Evolutionary conservation across 2,329 filamentous ascomycete genomes (phyloP).

Genomic region (Diaporthe batatas): DNA sequence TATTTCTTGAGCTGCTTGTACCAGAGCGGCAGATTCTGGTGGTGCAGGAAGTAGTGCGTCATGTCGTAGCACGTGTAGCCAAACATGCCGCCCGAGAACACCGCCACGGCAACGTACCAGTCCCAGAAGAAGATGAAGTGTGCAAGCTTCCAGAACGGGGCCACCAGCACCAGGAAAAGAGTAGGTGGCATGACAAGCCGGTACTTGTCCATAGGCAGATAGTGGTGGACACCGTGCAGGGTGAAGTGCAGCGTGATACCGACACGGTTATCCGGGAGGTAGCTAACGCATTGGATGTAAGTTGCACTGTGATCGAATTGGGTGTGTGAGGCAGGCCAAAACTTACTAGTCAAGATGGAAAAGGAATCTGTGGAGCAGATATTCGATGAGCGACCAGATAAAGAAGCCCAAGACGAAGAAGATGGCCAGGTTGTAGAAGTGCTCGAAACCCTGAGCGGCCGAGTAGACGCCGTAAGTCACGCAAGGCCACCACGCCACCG

Average conservation of each 20-base stretch:
- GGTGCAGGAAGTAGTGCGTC: conserved; percentile 99
- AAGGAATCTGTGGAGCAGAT: conserved; percentile 86
- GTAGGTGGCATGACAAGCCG: conserved; percentile 97
- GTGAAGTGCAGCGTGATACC: conserved; percentile 90
- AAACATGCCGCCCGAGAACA: conserved; percentile 92
- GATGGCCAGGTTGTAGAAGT: conserved; percentile 59
- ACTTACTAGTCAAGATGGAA: conserved; percentile 94
- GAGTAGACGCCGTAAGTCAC: conserved; percentile 79
- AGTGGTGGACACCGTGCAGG: conserved; percentile 97
- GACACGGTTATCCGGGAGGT: conserved; percentile 91
- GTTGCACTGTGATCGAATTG: background rate
- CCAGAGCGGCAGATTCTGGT: conserved; percentile 89
- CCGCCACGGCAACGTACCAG: conserved; percentile 83
- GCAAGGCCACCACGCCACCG: conserved; percentile 85
- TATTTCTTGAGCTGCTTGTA: conserved; percentile 97
- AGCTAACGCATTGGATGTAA: conserved; percentile 62
- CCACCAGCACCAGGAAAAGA: conserved; percentile 84
- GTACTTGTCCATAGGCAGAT: conserved; percentile 98
- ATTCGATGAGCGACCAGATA: conserved; percentile 93
- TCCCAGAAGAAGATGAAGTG: conserved; percentile 85
- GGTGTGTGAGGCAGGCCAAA: background rate
- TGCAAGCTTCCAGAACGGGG: conserved; percentile 93
- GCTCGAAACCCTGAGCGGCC: conserved; percentile 72
- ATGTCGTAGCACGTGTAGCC: conserved; percentile 97
- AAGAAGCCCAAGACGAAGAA: conserved; percentile 80